Evolutionary conservation across 2,329 filamentous ascomycete genomes (phyloP), one percentile per base, ranked within the genome.

Genomic region (Fusarium protoensiforme): DNA sequence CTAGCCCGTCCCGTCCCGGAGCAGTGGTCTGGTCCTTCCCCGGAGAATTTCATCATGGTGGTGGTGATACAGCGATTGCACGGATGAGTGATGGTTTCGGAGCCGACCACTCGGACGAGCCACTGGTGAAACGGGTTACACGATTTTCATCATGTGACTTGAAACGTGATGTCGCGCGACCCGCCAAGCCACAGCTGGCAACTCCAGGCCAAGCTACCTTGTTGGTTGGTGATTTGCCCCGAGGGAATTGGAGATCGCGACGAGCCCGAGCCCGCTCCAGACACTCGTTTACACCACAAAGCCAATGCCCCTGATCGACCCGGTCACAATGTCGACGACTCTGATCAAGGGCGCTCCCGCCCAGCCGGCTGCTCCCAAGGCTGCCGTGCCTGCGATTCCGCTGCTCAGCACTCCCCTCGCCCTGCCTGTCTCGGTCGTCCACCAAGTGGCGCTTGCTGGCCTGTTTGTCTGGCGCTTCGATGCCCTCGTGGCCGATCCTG

Each of bases 401-500:
- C 79, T 83, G 36, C 75, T 84, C 61, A 77, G 82, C 64, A 83
- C 79, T 36, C 78, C 82, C 18, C 72, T 80, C 51, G 84, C 85
- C 11, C 80, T 84, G 66, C 79, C 88, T 24, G 88, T 92, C 78
- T 89, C 92, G 14, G 87, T 94, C 77, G 81, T 90, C 22, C 93
- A 97, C 75, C 92, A 93, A 0, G 82, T 88, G 29, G 82, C 94
- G 13, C 86, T 97, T 33, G 86, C 94, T 33, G 87, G 87, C 11
- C 82, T 92, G 38, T 91, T 92, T 79, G 86, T 88, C 53, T 79
- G 89, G 71, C 88, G 88, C 41, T 96, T 97, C 82, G 80, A 84
- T 38, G 83, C 87, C 20, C 86, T 97, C 29, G 92, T 97, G 31
- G 85, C 87, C 18, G 89, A 95, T 73, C 94, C 95, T 1, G 88